Evolutionary conservation across 495 filamentous ascomycete genomes (phyloP), one percentile per base, ranked within the genome.

Genomic region (Penicillium coffeae): DNA sequence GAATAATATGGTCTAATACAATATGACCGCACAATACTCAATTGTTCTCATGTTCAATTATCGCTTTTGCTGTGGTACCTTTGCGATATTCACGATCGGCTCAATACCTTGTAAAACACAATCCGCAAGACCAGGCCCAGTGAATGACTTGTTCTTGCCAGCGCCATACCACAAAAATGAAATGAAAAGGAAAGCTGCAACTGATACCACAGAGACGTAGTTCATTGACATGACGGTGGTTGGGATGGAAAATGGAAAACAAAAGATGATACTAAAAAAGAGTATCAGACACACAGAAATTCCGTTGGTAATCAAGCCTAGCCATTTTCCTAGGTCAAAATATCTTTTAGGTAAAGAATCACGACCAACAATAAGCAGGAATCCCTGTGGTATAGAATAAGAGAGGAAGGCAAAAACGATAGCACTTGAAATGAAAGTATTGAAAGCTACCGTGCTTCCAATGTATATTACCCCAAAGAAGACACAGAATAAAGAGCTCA

Each of bases 381-480:
- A 48, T 10, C 34, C 54, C 46, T 58, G 55, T 3, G 62, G 56
- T 15, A 54, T 33, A 9, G 39, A 50, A 35, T 55, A 63, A 0
- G 60, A 45, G 7, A 55, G 19, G 18, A 59, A 49, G 20, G 63
- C 45, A 6, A 44, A 51, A 5, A 61, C 3, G 21, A 65, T 56
- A 12, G 53, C 42, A 18, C 51, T 39, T 2, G 57, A 51, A 5
- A 63, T 58, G 15, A 65, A 50, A 39, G 47, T 51, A 45, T 56
- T 61, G 27, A 61, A 63, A 2, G 62, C 62, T 6, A 57, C 52
- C 0, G 53, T 54, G 2, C 60, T 62, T 16, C 43, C 62, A 35
- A 65, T 45, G 38, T 57, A 60, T 18, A 65, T 55, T 1, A 57
- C 19, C 8, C 58, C 58, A 45, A 53, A 59, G 10, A 61, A 21